phyloP scores from a whole-genome alignment of 2,329 filamentous ascomycete genomes.

The Penicillium corylophilum region DNA sequence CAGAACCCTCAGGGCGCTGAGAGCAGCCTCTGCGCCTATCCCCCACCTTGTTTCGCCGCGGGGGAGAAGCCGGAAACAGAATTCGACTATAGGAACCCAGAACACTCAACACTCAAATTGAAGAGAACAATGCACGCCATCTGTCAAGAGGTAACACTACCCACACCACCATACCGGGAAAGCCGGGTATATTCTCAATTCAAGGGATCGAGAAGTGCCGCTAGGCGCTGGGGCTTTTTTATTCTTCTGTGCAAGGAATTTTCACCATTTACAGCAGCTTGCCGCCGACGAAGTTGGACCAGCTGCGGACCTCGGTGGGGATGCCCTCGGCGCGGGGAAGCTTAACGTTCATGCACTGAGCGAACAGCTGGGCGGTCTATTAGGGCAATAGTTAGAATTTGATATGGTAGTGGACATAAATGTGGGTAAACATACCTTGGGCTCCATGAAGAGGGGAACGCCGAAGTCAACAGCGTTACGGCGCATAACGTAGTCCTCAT shows the following conservation, averaged over 20 bases:
- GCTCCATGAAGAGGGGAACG: constrained; percentile 97
- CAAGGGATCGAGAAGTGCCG: background rate
- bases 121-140: constrained; percentile 26
- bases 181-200: background rate
- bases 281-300: constrained; percentile 92
- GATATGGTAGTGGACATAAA: too few species aligned
- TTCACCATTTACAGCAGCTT: constrained; percentile 43
- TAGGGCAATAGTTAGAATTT: background rate
- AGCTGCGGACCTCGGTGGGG: constrained; percentile 84
- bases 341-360: constrained; percentile 96
- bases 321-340: constrained; percentile 85
- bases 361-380: constrained; percentile 92
- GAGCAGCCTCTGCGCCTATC: constrained; percentile 5
- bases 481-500: constrained; percentile 98
- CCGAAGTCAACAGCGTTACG: constrained; percentile 98
- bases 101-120: constrained; percentile 10
- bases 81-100: constrained; percentile 2
- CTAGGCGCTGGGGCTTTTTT: constrained; percentile 6
- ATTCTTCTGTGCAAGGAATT: constrained; percentile 18
- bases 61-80: constrained; percentile 6
- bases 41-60: constrained; percentile 10
- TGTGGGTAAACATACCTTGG: constrained; percentile 66
- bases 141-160: constrained; percentile 33
- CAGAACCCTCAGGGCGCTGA: constrained; percentile 7
- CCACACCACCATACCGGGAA: constrained; percentile 26